Conservation (phyloP, 225 moss, liverwort and hornwort genomes). For the Rhytidiadelphus loreus region DNA sequence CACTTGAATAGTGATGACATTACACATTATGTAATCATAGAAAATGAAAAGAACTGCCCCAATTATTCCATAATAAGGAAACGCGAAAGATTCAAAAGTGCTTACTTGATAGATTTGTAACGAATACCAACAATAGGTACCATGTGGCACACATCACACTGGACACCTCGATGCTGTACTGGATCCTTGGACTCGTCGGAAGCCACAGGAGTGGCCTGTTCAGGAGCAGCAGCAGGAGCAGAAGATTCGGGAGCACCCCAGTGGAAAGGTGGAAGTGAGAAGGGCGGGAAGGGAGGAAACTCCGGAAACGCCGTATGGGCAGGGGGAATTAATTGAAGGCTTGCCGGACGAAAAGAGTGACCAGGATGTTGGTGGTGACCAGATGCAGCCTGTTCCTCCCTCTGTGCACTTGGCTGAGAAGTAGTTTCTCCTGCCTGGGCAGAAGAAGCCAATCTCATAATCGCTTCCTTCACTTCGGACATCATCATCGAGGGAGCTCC, state of each 20-base stretch:
- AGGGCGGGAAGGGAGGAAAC: neutral
- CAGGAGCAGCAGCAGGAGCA: neutral
- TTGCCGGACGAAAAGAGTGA: neutral
- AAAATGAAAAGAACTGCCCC: neutral
- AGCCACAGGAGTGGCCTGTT: neutral
- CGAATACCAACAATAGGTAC: slow-evolving; percentile 62
- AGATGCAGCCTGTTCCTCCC: neutral
- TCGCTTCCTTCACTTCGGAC: slow-evolving; percentile 19
- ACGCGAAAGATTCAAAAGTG: neutral
- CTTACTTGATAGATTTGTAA: slow-evolving; percentile 77
- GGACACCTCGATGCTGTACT: slow-evolving; percentile 47
- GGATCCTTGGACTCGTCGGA: slow-evolving; percentile 13
- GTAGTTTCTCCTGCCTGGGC: neutral
- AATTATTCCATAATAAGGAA: neutral
- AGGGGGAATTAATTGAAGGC: neutral
- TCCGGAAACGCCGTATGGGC: neutral
- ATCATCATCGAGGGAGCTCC: slow-evolving; percentile 14
- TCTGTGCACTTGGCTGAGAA: neutral
- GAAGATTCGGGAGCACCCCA: neutral
- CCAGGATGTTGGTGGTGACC: neutral
- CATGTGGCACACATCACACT: slow-evolving; percentile 68
- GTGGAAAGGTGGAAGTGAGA: neutral
- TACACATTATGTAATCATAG: no score
- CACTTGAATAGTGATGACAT: neutral
- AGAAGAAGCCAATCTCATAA: slow-evolving; percentile 18